phyloP scores from a whole-genome alignment of 2,329 filamentous ascomycete species.

The Ploettnerulaceae sp. region DNA sequence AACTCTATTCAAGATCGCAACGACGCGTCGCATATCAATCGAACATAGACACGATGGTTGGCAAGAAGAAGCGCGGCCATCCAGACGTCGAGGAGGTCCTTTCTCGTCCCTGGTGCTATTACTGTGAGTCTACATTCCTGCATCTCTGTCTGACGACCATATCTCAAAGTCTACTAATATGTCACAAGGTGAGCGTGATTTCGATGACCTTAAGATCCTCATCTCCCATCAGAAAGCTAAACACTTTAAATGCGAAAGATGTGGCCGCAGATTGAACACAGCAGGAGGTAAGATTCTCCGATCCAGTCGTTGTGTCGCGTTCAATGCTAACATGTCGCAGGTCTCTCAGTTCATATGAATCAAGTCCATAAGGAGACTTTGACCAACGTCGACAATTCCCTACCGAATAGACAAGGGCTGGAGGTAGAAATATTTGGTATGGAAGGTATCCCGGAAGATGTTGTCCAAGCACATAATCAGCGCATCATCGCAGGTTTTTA shows the following conservation, averaged over 20 bases:
- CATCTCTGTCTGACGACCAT: conserved; percentile 1
- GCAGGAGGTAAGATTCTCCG: conserved; percentile 67
- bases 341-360: conserved; percentile 93
- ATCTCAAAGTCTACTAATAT: conserved; percentile 1
- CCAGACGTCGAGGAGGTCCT: conserved; percentile 87
- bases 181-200: conserved; percentile 75
- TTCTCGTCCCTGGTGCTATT: conserved; percentile 91
- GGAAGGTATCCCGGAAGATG: conserved; percentile 89
- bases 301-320: conserved; percentile 14
- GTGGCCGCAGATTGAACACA: conserved; percentile 82
- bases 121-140: conserved; percentile 55
- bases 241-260: conserved; percentile 96
- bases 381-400: conserved; percentile 82
- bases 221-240: conserved; percentile 99
- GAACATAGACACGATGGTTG: conserved; percentile 50
- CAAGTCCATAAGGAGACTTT: conserved; percentile 97
- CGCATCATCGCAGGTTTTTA: conserved; percentile 83
- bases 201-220: conserved; percentile 93
- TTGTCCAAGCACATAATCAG: conserved; percentile 78
- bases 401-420: conserved; percentile 77
- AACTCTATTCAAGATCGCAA: neutral
- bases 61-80: conserved; percentile 85
- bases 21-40: conserved; percentile 2
- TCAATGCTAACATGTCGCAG: conserved; percentile 41
- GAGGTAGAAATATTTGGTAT: conserved; percentile 98